Evolutionary conservation across 2,329 filamentous ascomycete species (phyloP), one percentile per base, ranked within the genome.

Genomic region (Colletotrichum tofieldiae): DNA sequence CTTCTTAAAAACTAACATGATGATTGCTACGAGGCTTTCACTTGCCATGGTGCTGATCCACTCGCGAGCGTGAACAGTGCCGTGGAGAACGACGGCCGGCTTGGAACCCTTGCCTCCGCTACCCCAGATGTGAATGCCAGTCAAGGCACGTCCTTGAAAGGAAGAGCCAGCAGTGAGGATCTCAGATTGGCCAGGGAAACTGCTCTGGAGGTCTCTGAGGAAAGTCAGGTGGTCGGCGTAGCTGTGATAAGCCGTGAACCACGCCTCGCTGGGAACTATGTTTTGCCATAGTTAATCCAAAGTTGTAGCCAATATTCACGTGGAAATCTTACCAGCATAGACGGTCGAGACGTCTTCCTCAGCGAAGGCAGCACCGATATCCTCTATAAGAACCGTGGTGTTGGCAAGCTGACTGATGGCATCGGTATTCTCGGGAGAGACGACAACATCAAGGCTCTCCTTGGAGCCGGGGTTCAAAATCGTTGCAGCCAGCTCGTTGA

Each of bases 111-210:
- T 82, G 1, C 83, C 83, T 2, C 77, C 77, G 59, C 76, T 81
- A 3, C 88, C 89, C 79, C 83, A 90, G 71, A 91, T 81, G 73
- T 90, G 88, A 47, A 91, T 81, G 1, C 91, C 93, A 11, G 89
- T 87, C 65, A 96, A 94, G 69, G 80, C 73, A 45, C 85, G 82
- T 1, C 85, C 86, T 66, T 87, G 78, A 47, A 82, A 78, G 0
- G 87, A 87, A 20, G 78, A 82, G 2, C 89, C 89, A 2, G 84
- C 80, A 4, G 80, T 83, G 45, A 90, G 82, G n/a, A 88, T 79
- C 61, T 86, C 83, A 0, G 88, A 82, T 71, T 87, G 85, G 37
- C 73, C 74, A 4, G 86, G 79, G 68, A 86, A 85, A 0, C 79
- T 73, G 0, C 79, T 74, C 18, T 82, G 80, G 2, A 91, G 78